Base-by-base conservation (phyloP, 208 protist genomes). In the Naegleria fowleri region DNA sequence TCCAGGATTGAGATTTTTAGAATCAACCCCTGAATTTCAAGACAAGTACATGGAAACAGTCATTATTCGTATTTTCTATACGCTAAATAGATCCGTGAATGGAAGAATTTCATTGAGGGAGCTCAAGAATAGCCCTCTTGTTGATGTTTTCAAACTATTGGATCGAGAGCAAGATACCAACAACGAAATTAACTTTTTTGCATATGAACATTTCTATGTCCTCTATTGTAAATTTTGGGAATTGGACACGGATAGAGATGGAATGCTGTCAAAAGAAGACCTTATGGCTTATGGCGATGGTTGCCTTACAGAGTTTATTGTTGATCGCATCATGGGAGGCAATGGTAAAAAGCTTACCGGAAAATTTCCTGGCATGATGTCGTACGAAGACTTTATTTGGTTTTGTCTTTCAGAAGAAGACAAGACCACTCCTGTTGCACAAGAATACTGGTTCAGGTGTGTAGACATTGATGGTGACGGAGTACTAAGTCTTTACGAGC, bases 181-280 rank as follows among this genome's bases (percentile, higher is more conserved):
- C 91, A 92, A 93, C 5, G 91, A 93, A 41, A 90, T 89, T 40
- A 88, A 95, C 90, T 99, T 97, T 93, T 99, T 99, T 94, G 98
- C 96, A 33, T 99, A 99, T 94, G 98, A 99, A 94, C 98, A 99
- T 93, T 99, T 99, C 93, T 99, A 99, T 94, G 98, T 99, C 5
- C 93, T 99, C 51, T 99, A 99, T 95, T 99, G 97, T 95, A 97
- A 97, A 83, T 99, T 99, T 94, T 99, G 98, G 98, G 98, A 99
- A 94, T 95, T 99, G 0, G 98, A 99, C 92, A 94, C 93, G 67
- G 96, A 99, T 91, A 94, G 97, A n/a, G 97, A 99, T 92, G 94
- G 97, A 92, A 92, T 97, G 52, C 93, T 99, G 25, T 94, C 93
- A n/a, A 93, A 90, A 52, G 90, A 95, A 48, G 98, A 99, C 88